Evolutionary conservation across 2,329 filamentous ascomycete species (phyloP).

Genomic region (Ophiosphaerella herpotricha): DNA sequence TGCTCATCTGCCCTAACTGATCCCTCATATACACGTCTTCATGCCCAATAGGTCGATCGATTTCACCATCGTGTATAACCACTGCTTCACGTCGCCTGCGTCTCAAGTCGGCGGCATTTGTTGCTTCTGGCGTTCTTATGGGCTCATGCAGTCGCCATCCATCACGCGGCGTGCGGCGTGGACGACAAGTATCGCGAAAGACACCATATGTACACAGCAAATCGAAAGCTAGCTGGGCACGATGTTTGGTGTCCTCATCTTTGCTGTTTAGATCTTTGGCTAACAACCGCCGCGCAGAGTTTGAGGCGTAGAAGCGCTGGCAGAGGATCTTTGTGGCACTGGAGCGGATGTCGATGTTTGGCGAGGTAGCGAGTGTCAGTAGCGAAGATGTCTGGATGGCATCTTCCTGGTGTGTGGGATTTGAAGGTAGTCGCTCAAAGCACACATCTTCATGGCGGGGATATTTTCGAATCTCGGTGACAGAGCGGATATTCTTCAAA

Average conservation of each 20-base stretch:
- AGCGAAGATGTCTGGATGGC: conserved; percentile 50
- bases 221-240: conserved; percentile 32
- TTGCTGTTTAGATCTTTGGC: conserved; percentile 30
- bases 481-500: conserved; percentile 64
- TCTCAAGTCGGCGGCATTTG: conserved; percentile 60
- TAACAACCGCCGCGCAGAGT: conserved; percentile 20
- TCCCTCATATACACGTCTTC: conserved; percentile 75
- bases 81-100: conserved; percentile 84
- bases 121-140: conserved; percentile 49
- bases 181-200: conserved; percentile 13
- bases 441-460: conserved; percentile 55
- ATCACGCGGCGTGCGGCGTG: conserved; percentile 3
- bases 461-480: conserved; percentile 68
- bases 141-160: conserved; percentile 10
- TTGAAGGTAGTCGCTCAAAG: conserved; percentile 43
- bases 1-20: conserved; percentile 18
- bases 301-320: conserved; percentile 37
- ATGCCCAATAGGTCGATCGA: conserved; percentile 66
- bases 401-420: conserved; percentile 70
- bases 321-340: conserved; percentile 46
- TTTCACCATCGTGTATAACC: conserved; percentile 82
- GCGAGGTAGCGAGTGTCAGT: conserved; percentile 45
- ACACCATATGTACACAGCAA: conserved; percentile 33
- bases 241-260: conserved; percentile 20
- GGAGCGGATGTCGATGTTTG: conserved; percentile 51